Percentiles rank a stretch among this genome's conserved stretches.
phyloP scores from a whole-genome alignment of 208 protist genomes.

The Trypanosoma melophagium region DNA sequence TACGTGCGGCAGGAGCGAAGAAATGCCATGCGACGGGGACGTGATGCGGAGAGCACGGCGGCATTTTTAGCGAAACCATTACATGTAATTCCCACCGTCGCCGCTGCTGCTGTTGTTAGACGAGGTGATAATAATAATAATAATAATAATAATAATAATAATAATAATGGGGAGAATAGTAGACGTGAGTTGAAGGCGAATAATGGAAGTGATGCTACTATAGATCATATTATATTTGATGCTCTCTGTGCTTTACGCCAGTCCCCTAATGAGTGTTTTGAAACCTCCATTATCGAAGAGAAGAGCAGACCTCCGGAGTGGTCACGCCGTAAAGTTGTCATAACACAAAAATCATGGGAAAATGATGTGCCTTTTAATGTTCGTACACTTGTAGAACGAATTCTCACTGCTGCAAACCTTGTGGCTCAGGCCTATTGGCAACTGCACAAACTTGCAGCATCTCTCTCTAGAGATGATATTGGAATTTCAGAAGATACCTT shows the following conservation, averaged over 20 bases:
- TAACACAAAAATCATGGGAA: constrained; percentile 16
- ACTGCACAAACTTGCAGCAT: constrained; percentile 8
- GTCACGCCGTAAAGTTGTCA: constrained; percentile 27
- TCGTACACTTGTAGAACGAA: constrained; percentile 22
- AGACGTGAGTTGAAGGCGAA: not conserved
- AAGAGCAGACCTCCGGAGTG: constrained; percentile 12
- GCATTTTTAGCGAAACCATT: constrained; percentile 10
- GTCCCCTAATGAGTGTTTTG: constrained; percentile 39
- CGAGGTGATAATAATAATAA: not conserved
- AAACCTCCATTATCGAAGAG: not conserved
- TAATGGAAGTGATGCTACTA: not conserved
- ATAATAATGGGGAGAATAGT: not conserved
- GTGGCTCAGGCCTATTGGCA: constrained; percentile 38
- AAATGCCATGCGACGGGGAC: not conserved
- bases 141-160: not conserved
- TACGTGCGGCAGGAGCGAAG: constrained; percentile 5
- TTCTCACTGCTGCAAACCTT: constrained; percentile 39
- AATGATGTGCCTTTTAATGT: constrained; percentile 2
- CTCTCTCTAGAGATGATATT: constrained; percentile 5
- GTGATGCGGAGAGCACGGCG: constrained; percentile 6
- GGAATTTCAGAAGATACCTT: constrained; percentile 24
- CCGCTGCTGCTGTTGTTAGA: not conserved
- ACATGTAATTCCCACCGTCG: too few species aligned
- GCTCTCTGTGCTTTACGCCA: constrained; percentile 62
- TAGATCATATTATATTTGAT: constrained; percentile 50